Evolutionary conservation across 2,329 filamentous ascomycete species (phyloP).

Genomic region (Hypoxylon sp.): DNA sequence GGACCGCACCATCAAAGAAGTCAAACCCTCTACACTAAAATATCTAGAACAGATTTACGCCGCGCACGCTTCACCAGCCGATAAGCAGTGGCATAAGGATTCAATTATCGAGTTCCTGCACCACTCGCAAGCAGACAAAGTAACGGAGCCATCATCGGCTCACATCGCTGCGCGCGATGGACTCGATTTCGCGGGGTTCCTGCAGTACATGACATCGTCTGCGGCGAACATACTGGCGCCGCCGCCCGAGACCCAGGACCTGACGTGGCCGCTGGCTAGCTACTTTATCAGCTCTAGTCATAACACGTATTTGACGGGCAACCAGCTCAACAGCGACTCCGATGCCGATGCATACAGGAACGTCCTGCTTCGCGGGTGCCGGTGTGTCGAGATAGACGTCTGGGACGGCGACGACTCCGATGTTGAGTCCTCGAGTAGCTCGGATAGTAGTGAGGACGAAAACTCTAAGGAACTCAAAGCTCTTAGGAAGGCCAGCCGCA

Average conservation of each 20-base stretch:
- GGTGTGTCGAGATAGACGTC: conserved; percentile 94
- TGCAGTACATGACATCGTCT: conserved; percentile 70
- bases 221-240: conserved; percentile 62
- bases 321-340: conserved; percentile 88
- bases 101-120: conserved; percentile 64
- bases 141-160: conserved; percentile 49
- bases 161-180: conserved; percentile 54
- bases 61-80: conserved; percentile 58
- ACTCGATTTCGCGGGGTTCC: conserved; percentile 65
- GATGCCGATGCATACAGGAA: conserved; percentile 91
- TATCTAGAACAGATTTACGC: conserved; percentile 65
- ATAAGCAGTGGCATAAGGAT: conserved; percentile 62
- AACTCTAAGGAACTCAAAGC: conserved; percentile 65
- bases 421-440: conserved; percentile 77
- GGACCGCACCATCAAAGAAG: conserved; percentile 58
- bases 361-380: conserved; percentile 85
- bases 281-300: conserved; percentile 97
- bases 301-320: conserved; percentile 92
- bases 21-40: conserved; percentile 59
- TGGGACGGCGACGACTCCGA: conserved; percentile 89
- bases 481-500: conserved; percentile 74
- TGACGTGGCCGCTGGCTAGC: conserved; percentile 85
- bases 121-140: conserved; percentile 62
- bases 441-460: conserved; percentile 64
- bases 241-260: conserved; percentile 60